phyloP scores from a whole-genome alignment of 305 asterid species.

The Solanum hybrid region DNA sequence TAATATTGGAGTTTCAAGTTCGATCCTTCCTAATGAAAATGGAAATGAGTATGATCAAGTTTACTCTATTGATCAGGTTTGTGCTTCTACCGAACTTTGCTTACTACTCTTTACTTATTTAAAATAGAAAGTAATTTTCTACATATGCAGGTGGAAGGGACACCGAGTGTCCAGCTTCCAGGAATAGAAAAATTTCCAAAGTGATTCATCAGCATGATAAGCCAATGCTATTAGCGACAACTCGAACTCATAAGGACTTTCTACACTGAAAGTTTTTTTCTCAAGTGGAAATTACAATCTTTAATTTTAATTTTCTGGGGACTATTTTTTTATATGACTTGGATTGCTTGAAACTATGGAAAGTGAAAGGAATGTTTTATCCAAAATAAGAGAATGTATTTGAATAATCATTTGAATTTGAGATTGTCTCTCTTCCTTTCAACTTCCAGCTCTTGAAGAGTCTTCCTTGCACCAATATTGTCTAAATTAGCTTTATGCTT shows the following conservation, averaged over 20 bases:
- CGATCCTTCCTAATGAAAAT: not conserved
- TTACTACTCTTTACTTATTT: not conserved
- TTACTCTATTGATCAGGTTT: not conserved
- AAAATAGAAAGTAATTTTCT: not conserved
- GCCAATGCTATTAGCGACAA: not conserved
- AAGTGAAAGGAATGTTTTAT: not conserved
- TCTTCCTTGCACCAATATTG: not conserved
- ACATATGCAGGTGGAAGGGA: not conserved
- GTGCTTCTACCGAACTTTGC: not conserved
- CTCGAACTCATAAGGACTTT: not conserved
- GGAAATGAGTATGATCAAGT: not conserved
- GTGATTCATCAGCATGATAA: not conserved
- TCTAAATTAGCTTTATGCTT: not conserved
- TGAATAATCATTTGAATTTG: not conserved
- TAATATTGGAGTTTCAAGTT: not conserved
- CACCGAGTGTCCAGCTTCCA: not conserved
- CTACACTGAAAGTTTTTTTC: not conserved
- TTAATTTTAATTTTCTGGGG: not conserved
- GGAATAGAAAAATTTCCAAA: not conserved
- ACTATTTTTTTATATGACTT: not conserved
- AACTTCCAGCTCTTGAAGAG: not conserved
- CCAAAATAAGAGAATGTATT: not conserved
- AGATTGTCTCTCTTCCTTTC: not conserved
- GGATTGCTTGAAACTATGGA: not conserved
- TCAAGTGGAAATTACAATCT: not conserved